These are phyloP conservation scores for Ophiocordyceps sinensis DNA, from an alignment of 2,329 filamentous ascomycete genomes.

Conservation along the genomic window DNA sequence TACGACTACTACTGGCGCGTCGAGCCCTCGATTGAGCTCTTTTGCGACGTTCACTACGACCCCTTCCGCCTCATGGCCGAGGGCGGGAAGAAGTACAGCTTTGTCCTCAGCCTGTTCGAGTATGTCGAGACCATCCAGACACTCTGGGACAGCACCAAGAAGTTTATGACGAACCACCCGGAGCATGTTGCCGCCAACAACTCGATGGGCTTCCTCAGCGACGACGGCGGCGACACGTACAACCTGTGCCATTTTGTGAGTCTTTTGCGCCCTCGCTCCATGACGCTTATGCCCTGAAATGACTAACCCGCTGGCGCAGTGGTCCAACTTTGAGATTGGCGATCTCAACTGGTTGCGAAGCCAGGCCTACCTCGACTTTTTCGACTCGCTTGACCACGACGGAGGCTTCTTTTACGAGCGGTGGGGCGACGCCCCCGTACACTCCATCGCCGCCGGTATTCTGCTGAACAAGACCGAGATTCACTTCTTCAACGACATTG, in stretches of 20 bases:
- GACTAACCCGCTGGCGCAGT: constrained; percentile 34
- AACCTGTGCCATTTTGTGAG: constrained; percentile 95
- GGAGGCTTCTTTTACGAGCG: constrained; percentile 98
- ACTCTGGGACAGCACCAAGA: constrained; percentile 88
- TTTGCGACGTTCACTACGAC: constrained; percentile 90
- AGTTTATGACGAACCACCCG: constrained; percentile 81
- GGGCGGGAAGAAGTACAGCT: constrained; percentile 96
- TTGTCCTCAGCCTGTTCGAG: constrained; percentile 89
- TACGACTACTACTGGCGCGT: constrained; percentile 99
- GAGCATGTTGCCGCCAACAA: constrained; percentile 78
- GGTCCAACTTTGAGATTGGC: constrained; percentile 98
- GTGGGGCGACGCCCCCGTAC: constrained; percentile 94
- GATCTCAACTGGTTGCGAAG: constrained; percentile 89
- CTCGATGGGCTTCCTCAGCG: constrained; percentile 80
- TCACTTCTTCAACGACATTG: constrained; percentile 98
- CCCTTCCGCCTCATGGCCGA: constrained; percentile 95
- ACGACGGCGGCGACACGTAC: constrained; percentile 82
- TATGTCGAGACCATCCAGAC: constrained; percentile 94
- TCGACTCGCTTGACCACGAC: constrained; percentile 72
- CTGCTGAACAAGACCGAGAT: constrained; percentile 86
- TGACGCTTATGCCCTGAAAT: background rate
- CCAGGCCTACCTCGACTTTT: constrained; percentile 79
- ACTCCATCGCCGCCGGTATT: constrained; percentile 86
- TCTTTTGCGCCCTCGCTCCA: background rate
- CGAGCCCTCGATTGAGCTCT: constrained; percentile 91